phyloP scores from a whole-genome alignment of 1,284 basidiomycete genomes.

The Cerioporus squamosus region DNA sequence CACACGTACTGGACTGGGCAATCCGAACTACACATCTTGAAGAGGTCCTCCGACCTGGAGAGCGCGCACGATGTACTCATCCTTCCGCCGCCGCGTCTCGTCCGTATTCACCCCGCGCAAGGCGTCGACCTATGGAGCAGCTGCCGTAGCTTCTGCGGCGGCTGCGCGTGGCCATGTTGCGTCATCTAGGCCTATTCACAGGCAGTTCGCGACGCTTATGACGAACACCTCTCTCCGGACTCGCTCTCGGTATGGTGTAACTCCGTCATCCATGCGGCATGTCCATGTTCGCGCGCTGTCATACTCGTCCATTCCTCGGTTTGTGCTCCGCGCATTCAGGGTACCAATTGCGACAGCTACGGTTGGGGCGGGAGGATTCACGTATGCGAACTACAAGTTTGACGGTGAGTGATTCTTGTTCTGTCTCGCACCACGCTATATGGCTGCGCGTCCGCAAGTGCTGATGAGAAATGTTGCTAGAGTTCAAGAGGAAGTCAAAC shows the following conservation, averaged over 20 bases:
- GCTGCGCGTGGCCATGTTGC: slow-evolving; percentile 37
- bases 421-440: neutral
- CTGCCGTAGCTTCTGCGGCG: slow-evolving; percentile 11
- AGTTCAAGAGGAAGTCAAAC: slow-evolving; percentile 68
- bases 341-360: slow-evolving; percentile 86
- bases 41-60: slow-evolving; percentile 5
- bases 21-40: neutral
- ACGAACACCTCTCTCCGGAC: slow-evolving; percentile 44
- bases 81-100: slow-evolving; percentile 46
- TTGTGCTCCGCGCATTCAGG: slow-evolving; percentile 82
- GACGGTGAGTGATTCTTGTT: slow-evolving; percentile 68
- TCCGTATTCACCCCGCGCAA: slow-evolving; percentile 45
- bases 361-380: slow-evolving; percentile 87
- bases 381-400: slow-evolving; percentile 93
- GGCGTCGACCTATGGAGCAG: slow-evolving; percentile 52
- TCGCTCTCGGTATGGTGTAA: slow-evolving; percentile 50
- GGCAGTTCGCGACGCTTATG: slow-evolving; percentile 60
- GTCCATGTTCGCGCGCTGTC: slow-evolving; percentile 79
- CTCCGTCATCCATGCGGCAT: slow-evolving; percentile 53
- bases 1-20: neutral
- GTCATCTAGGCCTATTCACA: slow-evolving; percentile 50
- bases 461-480: slow-evolving; percentile 39
- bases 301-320: slow-evolving; percentile 82
- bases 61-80: slow-evolving; percentile 45
- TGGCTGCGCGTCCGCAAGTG: neutral